Evolutionary conservation across 805 yeast species (phyloP), one percentile per base, ranked within the genome.

Genomic region (Ogataea methylovora): DNA sequence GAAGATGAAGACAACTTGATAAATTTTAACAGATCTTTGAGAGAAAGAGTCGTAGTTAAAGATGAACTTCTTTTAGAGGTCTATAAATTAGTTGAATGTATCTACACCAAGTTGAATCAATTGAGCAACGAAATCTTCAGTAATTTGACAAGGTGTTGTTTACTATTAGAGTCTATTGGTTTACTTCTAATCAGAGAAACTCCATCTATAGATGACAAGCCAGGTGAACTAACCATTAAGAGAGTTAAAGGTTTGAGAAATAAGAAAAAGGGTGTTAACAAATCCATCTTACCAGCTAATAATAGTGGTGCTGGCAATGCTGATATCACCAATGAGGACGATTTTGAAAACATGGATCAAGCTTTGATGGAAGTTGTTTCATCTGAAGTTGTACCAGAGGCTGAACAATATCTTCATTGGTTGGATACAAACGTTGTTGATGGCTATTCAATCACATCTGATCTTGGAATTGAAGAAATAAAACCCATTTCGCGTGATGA

Each of bases 231-330:
- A 28, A 68, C 67, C 33, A 73, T 84, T 20, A 76, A 76, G 31
- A 68, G 97, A 40, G 96, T 86, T 3, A 84, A 84, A 51, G 96
- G 96, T 0, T 60, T 84, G 41, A 65, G 77, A 41, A 69, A 71
- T 32, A 71, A 66, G 35, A 53, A 60, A 27, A 63, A 58, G 35
- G 48, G 48, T 11, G 35, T 52, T 9, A 44, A 45, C 17, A 44
- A 42, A 24, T 23, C 23, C 8, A 32, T 10, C 26, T 25, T 26
- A n/a, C 24, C 12, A n/a, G 18, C 16, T 9, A 60, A 52, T 9
- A 58, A 58, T 27, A 40, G 48, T 2, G 23, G 13, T 14, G 34
- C 46, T 5, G 56, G 51, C 21, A 61, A 65, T 26, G 57, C 57
- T 13, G 40, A 53, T 3, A 51, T 58, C 2, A 24, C 40, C 15